Percentiles rank a stretch among this genome's conserved stretches.
Evolutionary conservation across 176 grass and related monocot species (phyloP).

Genomic region (Triticum dicoccoides): DNA sequence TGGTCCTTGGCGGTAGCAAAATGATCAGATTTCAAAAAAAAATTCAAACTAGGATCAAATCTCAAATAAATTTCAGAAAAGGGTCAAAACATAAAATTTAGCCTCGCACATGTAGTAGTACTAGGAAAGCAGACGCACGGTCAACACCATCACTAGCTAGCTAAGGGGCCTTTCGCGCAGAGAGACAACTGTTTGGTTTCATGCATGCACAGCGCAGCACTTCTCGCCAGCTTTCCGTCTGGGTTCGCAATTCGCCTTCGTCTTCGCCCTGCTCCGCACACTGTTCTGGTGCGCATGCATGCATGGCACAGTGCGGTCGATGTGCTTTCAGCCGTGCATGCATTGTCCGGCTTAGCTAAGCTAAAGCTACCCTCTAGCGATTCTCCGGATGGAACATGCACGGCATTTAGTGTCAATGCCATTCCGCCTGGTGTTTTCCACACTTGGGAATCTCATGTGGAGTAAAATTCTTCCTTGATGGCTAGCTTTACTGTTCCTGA

Average conservation of each 20-base stretch:
- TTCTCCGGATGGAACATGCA: background rate
- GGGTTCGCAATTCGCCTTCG: slow-evolving; percentile 7
- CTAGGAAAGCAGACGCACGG: background rate
- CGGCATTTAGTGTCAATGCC: background rate
- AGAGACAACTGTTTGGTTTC: background rate
- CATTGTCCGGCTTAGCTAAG: background rate
- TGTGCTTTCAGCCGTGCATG: background rate
- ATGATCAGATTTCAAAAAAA: no score
- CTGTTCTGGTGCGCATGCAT: background rate
- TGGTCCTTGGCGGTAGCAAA: no score
- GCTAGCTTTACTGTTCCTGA: no score
- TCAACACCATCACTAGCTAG: slow-evolving; percentile 3
- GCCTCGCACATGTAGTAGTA: background rate
- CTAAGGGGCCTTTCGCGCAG: background rate
- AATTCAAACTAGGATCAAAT: no score
- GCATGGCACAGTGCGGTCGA: background rate
- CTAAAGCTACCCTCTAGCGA: background rate
- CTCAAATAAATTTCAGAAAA: no score
- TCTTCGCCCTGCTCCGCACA: background rate
- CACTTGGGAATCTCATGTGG: background rate
- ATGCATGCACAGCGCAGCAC: background rate
- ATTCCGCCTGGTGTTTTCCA: background rate
- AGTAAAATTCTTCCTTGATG: no score
- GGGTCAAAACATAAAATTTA: no score
- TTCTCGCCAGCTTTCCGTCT: background rate